Conservation (phyloP, 148 eudicot genomes). For the Silene uniflora region DNA sequence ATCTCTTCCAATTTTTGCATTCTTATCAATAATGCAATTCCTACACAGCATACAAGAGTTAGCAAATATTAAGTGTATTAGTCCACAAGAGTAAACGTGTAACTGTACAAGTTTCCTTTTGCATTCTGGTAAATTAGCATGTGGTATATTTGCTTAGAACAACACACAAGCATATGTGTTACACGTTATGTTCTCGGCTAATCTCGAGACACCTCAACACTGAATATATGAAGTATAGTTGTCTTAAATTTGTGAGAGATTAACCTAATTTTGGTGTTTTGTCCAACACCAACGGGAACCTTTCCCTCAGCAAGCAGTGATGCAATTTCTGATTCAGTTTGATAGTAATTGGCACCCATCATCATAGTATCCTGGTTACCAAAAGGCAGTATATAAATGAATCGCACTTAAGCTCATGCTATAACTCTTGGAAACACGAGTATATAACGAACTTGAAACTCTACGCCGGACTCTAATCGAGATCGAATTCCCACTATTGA, state of each 20-base stretch:
- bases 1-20: slow-evolving; percentile 81
- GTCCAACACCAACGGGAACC: slow-evolving; percentile 92
- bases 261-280: too few relatives aligned
- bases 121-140: background rate
- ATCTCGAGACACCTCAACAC: background rate
- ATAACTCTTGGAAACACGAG: background rate
- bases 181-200: background rate
- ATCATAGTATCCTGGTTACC: slow-evolving; percentile 68
- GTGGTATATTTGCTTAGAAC: too few relatives aligned
- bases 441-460: slow-evolving; percentile 50
- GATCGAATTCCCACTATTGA: slow-evolving; percentile 89
- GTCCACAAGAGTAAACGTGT: background rate
- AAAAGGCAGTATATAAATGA: background rate
- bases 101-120: background rate
- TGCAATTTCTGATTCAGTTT: slow-evolving; percentile 86
- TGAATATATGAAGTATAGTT: too few relatives aligned
- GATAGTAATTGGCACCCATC: slow-evolving; percentile 97
- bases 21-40: slow-evolving; percentile 97
- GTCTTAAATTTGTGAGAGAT: background rate
- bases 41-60: slow-evolving; percentile 29
- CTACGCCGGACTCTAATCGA: slow-evolving; percentile 69
- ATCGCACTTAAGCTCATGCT: background rate
- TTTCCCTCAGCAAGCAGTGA: slow-evolving; percentile 67
- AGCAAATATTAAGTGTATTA: background rate
- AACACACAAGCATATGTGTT: too few relatives aligned